phyloP scores from a whole-genome alignment of 352 stramenopile genomes.

The Saprolegnia parasitica region DNA sequence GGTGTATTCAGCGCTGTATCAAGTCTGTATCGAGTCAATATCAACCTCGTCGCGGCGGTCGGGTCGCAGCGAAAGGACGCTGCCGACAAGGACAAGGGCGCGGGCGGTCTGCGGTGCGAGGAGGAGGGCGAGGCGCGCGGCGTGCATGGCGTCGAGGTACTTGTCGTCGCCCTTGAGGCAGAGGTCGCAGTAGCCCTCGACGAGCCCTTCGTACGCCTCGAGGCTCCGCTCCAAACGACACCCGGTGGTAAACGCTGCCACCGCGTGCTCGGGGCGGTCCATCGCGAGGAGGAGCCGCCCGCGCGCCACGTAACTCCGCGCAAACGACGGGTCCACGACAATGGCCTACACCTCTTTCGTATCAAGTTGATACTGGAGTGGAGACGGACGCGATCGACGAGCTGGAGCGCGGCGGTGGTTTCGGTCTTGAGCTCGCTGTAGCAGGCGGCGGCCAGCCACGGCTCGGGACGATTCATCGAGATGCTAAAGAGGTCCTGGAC shows the following conservation, averaged over 20 bases:
- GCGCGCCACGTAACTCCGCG: constrained; percentile 54
- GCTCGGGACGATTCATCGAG: constrained; percentile 45
- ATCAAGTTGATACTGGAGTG: not conserved
- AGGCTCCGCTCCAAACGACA: constrained; percentile 57
- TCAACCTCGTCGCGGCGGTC: constrained; percentile 36
- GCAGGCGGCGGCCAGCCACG: constrained; percentile 71
- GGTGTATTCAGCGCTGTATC: constrained; percentile 32
- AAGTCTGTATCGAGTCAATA: not conserved
- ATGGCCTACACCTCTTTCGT: constrained; percentile 35
- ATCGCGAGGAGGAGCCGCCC: constrained; percentile 57
- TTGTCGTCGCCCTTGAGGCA: constrained; percentile 53
- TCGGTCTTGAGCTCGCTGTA: constrained; percentile 73
- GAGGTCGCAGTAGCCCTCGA: constrained; percentile 69
- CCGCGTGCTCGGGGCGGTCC: constrained; percentile 54
- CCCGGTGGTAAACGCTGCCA: constrained; percentile 57
- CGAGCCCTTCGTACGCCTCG: constrained; percentile 65
- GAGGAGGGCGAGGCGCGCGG: constrained; percentile 61
- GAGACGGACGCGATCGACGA: constrained; percentile 45
- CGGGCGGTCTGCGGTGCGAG: constrained; percentile 64
- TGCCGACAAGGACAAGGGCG: constrained; percentile 69
- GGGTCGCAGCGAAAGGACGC: constrained; percentile 56
- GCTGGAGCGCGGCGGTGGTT: constrained; percentile 59
- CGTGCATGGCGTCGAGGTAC: constrained; percentile 69
- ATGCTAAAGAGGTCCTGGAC: constrained; percentile 67
- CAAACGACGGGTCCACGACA: constrained; percentile 35